phyloP scores from a whole-genome alignment of 805 yeast species.

The Lipomyces mesembrius region DNA sequence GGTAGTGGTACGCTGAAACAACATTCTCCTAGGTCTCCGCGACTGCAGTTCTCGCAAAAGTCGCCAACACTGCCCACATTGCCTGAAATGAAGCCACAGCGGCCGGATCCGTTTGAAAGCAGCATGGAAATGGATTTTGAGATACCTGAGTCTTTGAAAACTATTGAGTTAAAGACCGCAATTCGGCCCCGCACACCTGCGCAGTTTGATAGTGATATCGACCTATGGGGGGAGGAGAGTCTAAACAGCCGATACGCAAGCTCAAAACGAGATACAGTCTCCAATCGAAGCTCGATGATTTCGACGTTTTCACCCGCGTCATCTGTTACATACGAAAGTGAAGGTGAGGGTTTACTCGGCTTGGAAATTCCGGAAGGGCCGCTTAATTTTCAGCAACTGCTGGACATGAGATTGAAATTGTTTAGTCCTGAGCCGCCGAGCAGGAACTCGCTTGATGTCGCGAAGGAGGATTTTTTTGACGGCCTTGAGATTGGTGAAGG shows the following conservation, averaged over 20 bases:
- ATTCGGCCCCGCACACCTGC: slow-evolving; percentile 20
- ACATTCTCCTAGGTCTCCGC: background rate
- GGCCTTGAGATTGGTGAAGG: slow-evolving; percentile 32
- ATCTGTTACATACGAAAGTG: slow-evolving; percentile 34
- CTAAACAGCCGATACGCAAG: slow-evolving; percentile 28
- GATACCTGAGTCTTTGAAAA: slow-evolving; percentile 20
- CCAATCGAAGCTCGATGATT: slow-evolving; percentile 31
- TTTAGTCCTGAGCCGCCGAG: slow-evolving; percentile 8
- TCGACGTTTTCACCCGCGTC: slow-evolving; percentile 36
- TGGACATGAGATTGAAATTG: slow-evolving; percentile 21
- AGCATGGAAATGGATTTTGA: slow-evolving; percentile 32
- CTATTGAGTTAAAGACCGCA: slow-evolving; percentile 8
- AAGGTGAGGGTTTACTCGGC: slow-evolving; percentile 32
- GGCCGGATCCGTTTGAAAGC: slow-evolving; percentile 7
- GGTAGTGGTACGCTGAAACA: background rate
- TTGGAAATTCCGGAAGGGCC: slow-evolving; percentile 34
- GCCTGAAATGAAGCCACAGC: background rate
- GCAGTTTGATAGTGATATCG: slow-evolving; percentile 8
- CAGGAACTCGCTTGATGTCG: background rate
- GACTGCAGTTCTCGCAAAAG: background rate
- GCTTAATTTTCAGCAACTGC: slow-evolving; percentile 27
- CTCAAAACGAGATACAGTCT: slow-evolving; percentile 23
- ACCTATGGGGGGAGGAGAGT: slow-evolving; percentile 36
- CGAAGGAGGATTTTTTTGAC: slow-evolving; percentile 32
- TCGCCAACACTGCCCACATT: background rate